phyloP scores from a whole-genome alignment of 148 eudicot species.

The Silene uniflora region DNA sequence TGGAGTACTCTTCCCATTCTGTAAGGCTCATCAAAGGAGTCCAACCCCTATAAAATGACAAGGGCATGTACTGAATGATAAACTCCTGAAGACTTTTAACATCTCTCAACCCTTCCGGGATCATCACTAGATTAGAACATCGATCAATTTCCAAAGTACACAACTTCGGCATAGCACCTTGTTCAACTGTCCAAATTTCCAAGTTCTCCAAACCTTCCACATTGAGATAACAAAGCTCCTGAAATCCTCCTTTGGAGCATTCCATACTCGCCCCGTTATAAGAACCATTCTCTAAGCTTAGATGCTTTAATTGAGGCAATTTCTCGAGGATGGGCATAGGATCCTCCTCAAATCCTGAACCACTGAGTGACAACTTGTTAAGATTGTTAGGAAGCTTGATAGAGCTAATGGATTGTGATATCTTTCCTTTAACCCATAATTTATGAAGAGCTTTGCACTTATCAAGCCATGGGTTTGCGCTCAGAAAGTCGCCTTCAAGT shows the following conservation, averaged over 20 bases:
- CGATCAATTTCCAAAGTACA: constrained; percentile 11
- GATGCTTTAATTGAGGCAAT: constrained; percentile 6
- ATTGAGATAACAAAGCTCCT: constrained; percentile 13
- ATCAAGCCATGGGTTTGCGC: neutral
- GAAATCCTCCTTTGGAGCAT: neutral
- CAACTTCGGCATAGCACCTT: constrained; percentile 16
- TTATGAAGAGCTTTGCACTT: constrained; percentile 8
- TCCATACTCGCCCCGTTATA: constrained; percentile 6
- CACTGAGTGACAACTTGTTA: neutral
- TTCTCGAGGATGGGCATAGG: constrained; percentile 24
- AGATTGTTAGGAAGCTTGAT: neutral
- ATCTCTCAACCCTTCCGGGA: constrained; percentile 13
- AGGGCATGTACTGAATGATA: constrained; percentile 17
- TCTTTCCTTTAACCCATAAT: constrained; percentile 19
- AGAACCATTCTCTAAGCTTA: constrained; percentile 16
- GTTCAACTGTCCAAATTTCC: constrained; percentile 6
- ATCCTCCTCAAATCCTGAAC: constrained; percentile 10
- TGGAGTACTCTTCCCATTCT: constrained; percentile 13
- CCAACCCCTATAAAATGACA: constrained; percentile 1
- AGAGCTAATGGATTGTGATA: neutral
- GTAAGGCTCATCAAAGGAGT: neutral
- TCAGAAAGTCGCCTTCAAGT: neutral
- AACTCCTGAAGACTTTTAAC: constrained; percentile 14
- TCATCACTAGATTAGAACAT: constrained; percentile 17
- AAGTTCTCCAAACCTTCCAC: constrained; percentile 14